These are phyloP conservation scores for Leccinum truebloodii DNA, from an alignment of 768 basidiomycete genomes.

Conservation along the genomic window DNA sequence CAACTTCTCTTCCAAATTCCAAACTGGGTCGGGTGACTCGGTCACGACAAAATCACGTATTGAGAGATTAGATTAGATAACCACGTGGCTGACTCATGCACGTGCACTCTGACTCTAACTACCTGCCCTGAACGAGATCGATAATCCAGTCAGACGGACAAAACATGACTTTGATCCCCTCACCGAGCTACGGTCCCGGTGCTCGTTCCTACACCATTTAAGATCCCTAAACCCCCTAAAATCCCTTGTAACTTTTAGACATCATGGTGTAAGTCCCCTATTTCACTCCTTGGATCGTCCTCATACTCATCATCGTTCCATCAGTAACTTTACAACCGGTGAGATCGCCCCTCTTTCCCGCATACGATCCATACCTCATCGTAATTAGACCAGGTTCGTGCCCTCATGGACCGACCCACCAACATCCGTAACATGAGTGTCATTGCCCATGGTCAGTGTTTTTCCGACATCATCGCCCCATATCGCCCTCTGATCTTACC, in stretches of 20 bases:
- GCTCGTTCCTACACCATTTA: neutral
- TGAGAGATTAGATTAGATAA: conserved; percentile 23
- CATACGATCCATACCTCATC: conserved; percentile 4
- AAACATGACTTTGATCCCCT: conserved; percentile 16
- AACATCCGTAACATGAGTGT: conserved; percentile 97
- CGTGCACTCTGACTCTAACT: neutral
- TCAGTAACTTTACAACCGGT: conserved; percentile 90
- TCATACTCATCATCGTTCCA: conserved; percentile 35
- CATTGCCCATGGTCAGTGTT: conserved; percentile 78
- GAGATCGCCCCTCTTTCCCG: conserved; percentile 33
- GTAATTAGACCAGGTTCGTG: conserved; percentile 76
- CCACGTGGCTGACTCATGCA: neutral
- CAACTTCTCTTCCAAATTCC: neutral
- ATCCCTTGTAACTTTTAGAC: conserved; percentile 44
- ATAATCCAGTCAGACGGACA: conserved; percentile 33
- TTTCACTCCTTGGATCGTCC: conserved; percentile 3
- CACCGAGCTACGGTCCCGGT: conserved; percentile 30
- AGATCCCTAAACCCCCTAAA: neutral
- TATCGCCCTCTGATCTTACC: conserved; percentile 22
- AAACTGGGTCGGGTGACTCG: conserved; percentile 11
- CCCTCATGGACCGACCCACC: conserved; percentile 85
- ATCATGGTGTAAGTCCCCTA: conserved; percentile 76
- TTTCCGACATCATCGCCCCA: conserved; percentile 10
- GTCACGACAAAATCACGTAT: neutral
- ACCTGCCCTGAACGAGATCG: conserved; percentile 50